Base-by-base conservation (phyloP, 495 filamentous ascomycete genomes). In the Glutinoglossum americanum region DNA sequence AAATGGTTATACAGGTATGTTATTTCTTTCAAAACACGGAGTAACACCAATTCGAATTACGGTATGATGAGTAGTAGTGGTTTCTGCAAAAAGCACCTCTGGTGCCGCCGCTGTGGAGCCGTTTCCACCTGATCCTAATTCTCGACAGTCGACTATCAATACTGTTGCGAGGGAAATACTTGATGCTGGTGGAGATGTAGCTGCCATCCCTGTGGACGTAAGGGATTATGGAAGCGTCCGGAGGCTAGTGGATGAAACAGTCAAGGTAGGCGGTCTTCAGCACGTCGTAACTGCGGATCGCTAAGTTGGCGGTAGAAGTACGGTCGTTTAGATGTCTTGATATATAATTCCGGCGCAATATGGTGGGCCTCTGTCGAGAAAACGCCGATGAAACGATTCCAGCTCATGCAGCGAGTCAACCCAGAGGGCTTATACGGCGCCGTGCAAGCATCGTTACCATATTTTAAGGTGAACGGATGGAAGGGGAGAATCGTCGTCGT, bases 291-390 rank as follows among this genome's bases (percentile, higher is more conserved):
- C 37, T 41, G 8, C 10, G 6, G 15, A 11, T n/a, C 15, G 5
- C 37, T 41, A 15, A 41, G 19, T 23, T 21, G 1, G n/a, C 21
- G 41, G 4, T 39, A 55, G 62, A 69, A 68, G n/a, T 83, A 84
- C 64, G 70, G 72, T 48, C 74, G 74, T 32, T 70, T 94, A 7
- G 84, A 92, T 64, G 80, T 82, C 0, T 67, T 92, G 1, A 66
- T 93, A 54, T 90, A 92, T 72, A 93, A 93, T 67, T 80, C 82
- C 0, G 87, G 87, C 26, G 87, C 87, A 0, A 89, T 94, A 58
- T 90, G 82, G 81, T 94, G 87, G 87, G 76, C 82, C 0, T 77
- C 82, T 35, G 78, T 93, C 1, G 75, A 79, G 51, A 73, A 75
- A 35, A 93, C 86, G 5, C 85, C 87, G 1, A 71, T 82, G 62